Base-by-base conservation (phyloP, 2,329 filamentous ascomycete genomes). In the Diaporthe sp. region DNA sequence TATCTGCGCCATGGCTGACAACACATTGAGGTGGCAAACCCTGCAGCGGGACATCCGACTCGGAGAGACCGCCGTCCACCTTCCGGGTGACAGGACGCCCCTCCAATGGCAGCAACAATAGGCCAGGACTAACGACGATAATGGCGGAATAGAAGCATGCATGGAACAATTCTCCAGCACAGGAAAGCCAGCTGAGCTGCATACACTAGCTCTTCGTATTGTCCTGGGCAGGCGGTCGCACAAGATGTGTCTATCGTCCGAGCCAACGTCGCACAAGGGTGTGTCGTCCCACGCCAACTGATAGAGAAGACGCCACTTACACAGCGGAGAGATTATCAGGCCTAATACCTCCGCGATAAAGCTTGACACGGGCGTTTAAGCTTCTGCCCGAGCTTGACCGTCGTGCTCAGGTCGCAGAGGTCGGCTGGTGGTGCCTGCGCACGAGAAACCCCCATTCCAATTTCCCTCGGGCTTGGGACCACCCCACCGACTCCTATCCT, bases 391-490 rank as follows among this genome's bases (percentile, higher is more conserved):
- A 42, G 56, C 44, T 55, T 44, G 56, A 63, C 47, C n/a, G 2
- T 53, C 25, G 44, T 42, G 32, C 50, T 19, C 35, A 15, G 44
- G 35, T 37, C 70, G 56, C 32, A 44, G 9, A 63, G 70, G 27
- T 55, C 61, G 30, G 25, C n/a, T 9, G 19, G 59, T 70, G 71
- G 71, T 70, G 39, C 68, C 47, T 72, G 73, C 73, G 73, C 70
- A 30, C 27, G 25, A 39, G 7, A 27, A 66, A n/a, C 61, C 70
- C 70, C 73, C 73, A 72, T 74, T 35, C 42, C 53, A 74, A 72
- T 74, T 47, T 74, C 73, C 70, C 70, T 42, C 32, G 35, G 25
- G 10, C 70, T 32, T 71, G 32, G 32, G 30, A 30, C 53, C 35
- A 39, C 70, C 53, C 50, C 58, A 63, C 56, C 53, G 58, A 66